Conservation (phyloP, 2,329 filamentous ascomycete genomes). For the Sporothrix pallida region DNA sequence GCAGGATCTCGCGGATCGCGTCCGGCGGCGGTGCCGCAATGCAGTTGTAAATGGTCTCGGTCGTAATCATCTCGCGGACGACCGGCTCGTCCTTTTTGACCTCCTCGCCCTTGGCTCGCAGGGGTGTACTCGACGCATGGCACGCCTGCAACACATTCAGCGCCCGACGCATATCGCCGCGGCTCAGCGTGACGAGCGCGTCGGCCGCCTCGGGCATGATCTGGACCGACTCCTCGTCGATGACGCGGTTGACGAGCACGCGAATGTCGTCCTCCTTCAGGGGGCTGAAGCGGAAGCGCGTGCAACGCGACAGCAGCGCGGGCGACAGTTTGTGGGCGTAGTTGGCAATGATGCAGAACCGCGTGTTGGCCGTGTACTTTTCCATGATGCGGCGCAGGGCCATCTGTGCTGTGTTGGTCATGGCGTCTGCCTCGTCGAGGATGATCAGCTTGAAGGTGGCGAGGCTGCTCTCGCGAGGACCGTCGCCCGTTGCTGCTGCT, state of each 20-base stretch:
- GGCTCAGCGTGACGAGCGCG: slow-evolving; percentile 83
- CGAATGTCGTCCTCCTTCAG: slow-evolving; percentile 88
- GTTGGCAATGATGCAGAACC: slow-evolving; percentile 98
- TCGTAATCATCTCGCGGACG: slow-evolving; percentile 79
- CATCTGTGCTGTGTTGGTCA: slow-evolving; percentile 99
- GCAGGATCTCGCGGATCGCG: slow-evolving; percentile 82
- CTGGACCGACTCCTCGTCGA: slow-evolving; percentile 83
- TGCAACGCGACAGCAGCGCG: slow-evolving; percentile 89
- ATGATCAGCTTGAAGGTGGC: slow-evolving; percentile 94
- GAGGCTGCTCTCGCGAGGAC: slow-evolving; percentile 49
- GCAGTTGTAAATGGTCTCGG: slow-evolving; percentile 94
- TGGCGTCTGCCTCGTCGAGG: slow-evolving; percentile 97
- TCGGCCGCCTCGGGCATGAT: slow-evolving; percentile 82
- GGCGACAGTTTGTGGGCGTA: slow-evolving; percentile 98
- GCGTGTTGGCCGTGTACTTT: slow-evolving; percentile 96
- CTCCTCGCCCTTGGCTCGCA: slow-evolving; percentile 64
- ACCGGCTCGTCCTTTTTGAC: slow-evolving; percentile 63
- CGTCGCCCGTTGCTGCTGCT: slow-evolving; percentile 49
- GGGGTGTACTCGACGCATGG: slow-evolving; percentile 84
- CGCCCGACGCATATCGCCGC: slow-evolving; percentile 94
- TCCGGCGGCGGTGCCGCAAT: slow-evolving; percentile 93
- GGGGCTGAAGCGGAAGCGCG: slow-evolving; percentile 92
- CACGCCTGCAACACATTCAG: slow-evolving; percentile 96
- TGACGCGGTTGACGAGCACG: slow-evolving; percentile 83
- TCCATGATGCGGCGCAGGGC: slow-evolving; percentile 97